Evolutionary conservation across 345 rosid species (phyloP).

Genomic region (Citrus glauca): DNA sequence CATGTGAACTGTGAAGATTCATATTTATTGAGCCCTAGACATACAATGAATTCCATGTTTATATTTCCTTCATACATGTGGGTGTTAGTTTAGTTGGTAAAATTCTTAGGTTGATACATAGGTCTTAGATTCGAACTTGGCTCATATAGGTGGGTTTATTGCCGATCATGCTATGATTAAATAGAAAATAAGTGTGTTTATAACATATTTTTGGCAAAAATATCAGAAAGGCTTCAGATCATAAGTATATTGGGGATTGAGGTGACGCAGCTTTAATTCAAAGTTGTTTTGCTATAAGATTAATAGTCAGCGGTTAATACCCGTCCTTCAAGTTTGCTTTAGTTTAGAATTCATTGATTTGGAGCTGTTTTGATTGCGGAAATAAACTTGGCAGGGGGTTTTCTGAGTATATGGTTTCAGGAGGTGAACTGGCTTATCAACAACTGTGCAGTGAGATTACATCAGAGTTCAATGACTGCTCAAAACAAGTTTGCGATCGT

Average conservation of each 20-base stretch:
- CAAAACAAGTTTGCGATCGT: conserved; percentile 57
- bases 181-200: too few relatives aligned
- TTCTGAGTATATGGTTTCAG: conserved; percentile 63
- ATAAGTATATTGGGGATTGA: too few relatives aligned
- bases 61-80: too few relatives aligned
- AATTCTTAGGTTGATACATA: too few relatives aligned
- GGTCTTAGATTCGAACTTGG: too few relatives aligned
- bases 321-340: not conserved
- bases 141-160: too few relatives aligned
- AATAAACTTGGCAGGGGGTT: conserved; percentile 53
- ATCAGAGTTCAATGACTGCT: conserved; percentile 75
- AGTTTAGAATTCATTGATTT: not conserved
- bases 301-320: not conserved
- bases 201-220: not conserved
- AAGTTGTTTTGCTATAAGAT: too few relatives aligned
- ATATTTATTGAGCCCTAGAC: not conserved
- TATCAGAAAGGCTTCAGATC: not conserved
- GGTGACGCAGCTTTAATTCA: not conserved
- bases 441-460: conserved; percentile 80
- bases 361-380: not conserved
- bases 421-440: conserved; percentile 76
- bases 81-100: too few relatives aligned
- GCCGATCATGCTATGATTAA: too few relatives aligned
- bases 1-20: not conserved
- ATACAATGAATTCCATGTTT: not conserved